Base-by-base conservation (phyloP, 225 moss, liverwort and hornwort species). In the Takakia lepidozioides region DNA sequence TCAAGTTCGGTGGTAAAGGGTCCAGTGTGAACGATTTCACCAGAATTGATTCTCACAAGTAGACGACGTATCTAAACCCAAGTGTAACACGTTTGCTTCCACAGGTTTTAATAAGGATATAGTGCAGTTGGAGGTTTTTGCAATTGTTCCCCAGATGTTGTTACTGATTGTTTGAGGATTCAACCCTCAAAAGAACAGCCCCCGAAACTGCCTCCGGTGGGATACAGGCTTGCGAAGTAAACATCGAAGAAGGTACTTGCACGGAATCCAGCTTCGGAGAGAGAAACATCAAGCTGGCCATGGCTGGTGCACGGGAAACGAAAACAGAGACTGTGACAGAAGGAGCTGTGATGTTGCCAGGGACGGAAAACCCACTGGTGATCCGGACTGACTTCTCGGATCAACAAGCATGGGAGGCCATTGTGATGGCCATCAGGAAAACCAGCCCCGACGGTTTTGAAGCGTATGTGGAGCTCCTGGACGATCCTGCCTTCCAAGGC, bases 1-100 rank as follows among this genome's bases (percentile, higher is more conserved):
- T n/a, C n/a, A n/a, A n/a, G n/a, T 40, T 40, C 40, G 14, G 40
- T 15, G 40, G 14, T 18, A 40, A 40, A 40, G 14, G 40, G 4
- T 3, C 40, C 19, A 4, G 40, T 40, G 40, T 15, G 40, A 18
- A 40, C 40, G 19, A 40, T 15, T 5, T 15, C 40, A 4, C 4
- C 14, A n/a, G n/a, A n/a, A n/a, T n/a, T 3, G 19, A 15, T 40
- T 15, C 19, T 4, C 40, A 5, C 40, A 5, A 40, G 14, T 40
- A 40, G 40, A 40, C n/a, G 40, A 40, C 40, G n/a, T n/a, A n/a
- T n/a, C 40, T 40, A 40, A 40, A 40, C 40, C 40, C 40, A 4
- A 40, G 3, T 5, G 40, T 15, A 18, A n/a, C n/a, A n/a, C n/a
- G n/a, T n/a, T n/a, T n/a, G n/a, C n/a, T n/a, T n/a, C n/a, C n/a